Base-by-base conservation (phyloP, 2,329 filamentous ascomycete species). In the Colletotrichum sp. region DNA sequence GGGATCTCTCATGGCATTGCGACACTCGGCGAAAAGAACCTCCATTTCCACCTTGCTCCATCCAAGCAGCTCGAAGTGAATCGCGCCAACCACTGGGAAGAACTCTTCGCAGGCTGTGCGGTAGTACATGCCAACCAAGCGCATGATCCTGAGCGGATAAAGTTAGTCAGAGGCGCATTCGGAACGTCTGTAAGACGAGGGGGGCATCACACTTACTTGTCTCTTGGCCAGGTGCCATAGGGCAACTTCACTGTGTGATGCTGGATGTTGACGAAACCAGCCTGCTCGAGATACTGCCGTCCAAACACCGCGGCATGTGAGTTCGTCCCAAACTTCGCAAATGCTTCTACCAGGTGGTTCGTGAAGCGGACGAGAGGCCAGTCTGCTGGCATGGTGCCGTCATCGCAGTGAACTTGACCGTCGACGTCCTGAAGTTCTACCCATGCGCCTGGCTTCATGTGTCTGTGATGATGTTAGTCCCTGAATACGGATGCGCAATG, bases 361-460 rank as follows among this genome's bases (percentile, higher is more conserved):
- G 83, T 85, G 71, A 85, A 84, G 39, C 79, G 78, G 16, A 84
- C 80, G 5, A 85, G 74, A 4, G 81, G 80, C 81, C 80, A 83
- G 60, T 84, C 82, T 1, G 79, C 70, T 1, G 85, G 83, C 12
- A 85, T 70, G 3, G 79, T 82, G 52, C 81, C 77, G 70, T 86
- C 84, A 60, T 86, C 85, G 48, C 80, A 82, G 70, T 84, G 83
- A 8, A 85, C 80, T 56, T 83, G 80, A 55, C 85, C 86, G 30
- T 87, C 85, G 12, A 87, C 83, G 22, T 89, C 87, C 71, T 88
- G 87, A 0, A 88, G 80, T 70, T 89, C 87, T 10, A 88, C 79
- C 85, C 85, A 88, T 0, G 83, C 87, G 13, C 87, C 87, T 0
- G 88, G 87, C 34, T 81, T 85, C 70, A 87, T 79, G 27, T 86